phyloP scores from a whole-genome alignment of 2,329 filamentous ascomycete genomes.

The Cadophora sp. region DNA sequence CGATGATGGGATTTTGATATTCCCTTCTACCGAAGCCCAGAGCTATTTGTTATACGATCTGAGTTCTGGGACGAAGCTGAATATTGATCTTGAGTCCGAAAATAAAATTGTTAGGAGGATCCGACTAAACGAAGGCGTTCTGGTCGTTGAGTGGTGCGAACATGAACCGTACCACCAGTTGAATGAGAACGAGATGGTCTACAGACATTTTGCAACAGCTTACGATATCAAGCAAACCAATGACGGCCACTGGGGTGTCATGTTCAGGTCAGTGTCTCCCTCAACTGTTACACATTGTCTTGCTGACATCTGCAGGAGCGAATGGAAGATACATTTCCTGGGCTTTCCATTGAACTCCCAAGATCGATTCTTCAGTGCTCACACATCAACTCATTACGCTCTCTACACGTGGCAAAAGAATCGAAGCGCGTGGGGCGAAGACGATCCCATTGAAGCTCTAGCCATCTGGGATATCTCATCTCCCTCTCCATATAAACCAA shows the following conservation, averaged over 20 bases:
- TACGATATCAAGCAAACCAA: constrained; percentile 54
- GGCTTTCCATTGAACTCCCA: constrained; percentile 60
- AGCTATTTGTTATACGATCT: constrained; percentile 59
- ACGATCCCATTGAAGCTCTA: constrained; percentile 63
- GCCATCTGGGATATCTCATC: constrained; percentile 65
- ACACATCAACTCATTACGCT: constrained; percentile 65
- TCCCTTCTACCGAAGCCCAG: constrained; percentile 47
- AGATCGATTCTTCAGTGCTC: constrained; percentile 68
- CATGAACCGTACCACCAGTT: constrained; percentile 57
- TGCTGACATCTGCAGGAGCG: constrained; percentile 43
- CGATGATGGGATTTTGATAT: constrained; percentile 60
- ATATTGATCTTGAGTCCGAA: constrained; percentile 58
- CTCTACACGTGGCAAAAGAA: constrained; percentile 68
- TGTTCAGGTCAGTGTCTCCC: constrained; percentile 52
- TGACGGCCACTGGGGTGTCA: constrained; percentile 50
- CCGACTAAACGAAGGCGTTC: constrained; percentile 58
- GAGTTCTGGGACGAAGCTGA: constrained; percentile 49
- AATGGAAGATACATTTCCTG: constrained; percentile 66
- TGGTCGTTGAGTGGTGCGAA: constrained; percentile 71
- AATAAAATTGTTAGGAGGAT: constrained; percentile 61
- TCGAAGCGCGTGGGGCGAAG: constrained; percentile 60
- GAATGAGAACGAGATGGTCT: constrained; percentile 57
- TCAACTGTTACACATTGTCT: neutral
- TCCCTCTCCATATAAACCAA: constrained; percentile 56
- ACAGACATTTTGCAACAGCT: constrained; percentile 65